Evolutionary conservation across 306 rosid species (phyloP), one percentile per base, ranked within the genome.

Genomic region (Rosa multiflora): DNA sequence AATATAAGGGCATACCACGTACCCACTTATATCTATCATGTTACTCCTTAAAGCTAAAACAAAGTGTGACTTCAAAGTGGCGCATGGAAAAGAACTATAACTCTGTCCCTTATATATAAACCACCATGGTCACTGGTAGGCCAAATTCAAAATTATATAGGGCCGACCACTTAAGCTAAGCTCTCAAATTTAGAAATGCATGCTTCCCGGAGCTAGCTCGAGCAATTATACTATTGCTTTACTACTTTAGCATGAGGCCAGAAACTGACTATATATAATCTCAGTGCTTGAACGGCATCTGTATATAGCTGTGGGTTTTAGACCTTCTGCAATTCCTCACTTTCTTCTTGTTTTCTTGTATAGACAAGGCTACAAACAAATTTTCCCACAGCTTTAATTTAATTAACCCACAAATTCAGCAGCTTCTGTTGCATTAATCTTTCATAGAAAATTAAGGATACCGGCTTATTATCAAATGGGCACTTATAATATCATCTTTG

Each of bases 81-180:
- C 75, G 75, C 76, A 53, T 73, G 76, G 48, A 20, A 12, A 37
- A n/a, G 64, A 37, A 43, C 35, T 53, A 73, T 73, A 53, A 73
- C 48, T 73, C 66, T 73, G 76, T 73, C 76, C 64, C 76, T 53
- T 20, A 37, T 35, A 18, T 20, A 35, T 20, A 73, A 73, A 72
- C 61, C 20, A 73, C 76, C 43, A 52, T 53, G 66, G 66, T 73
- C 37, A 37, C 43, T 73, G 66, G 76, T 73, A 73, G 76, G 49
- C 66, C 76, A 52, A 73, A 62, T 26, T 32, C 29, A 13, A 29
- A 10, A 53, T 8, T 32, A 73, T 2, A 53, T 17, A 53, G 37
- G 29, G 35, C 66, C 35, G 64, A 53, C 76, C 76, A 39, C 66
- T 12, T 73, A 59, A 73, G 64, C 70, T 37, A 17, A 12, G 47